Base-by-base conservation (phyloP, 2,329 filamentous ascomycete genomes). In the Phoma sp. region DNA sequence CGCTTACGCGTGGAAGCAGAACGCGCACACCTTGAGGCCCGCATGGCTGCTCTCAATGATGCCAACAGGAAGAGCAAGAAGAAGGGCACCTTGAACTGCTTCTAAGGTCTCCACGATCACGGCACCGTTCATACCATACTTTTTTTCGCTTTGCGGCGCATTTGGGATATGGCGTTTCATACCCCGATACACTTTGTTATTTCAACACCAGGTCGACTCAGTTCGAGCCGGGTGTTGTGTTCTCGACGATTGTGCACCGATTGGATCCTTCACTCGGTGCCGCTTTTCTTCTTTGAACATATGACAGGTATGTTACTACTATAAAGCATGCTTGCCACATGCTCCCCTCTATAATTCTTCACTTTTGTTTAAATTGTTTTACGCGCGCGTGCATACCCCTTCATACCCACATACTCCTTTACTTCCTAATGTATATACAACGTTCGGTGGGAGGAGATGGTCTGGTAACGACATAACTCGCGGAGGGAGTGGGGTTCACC, bases 21-120 rank as follows among this genome's bases (percentile, higher is more conserved):
- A 36, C 84, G 90, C 47, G 90, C 89, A 32, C 91, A 96, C 69
- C 84, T 99, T 21, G 93, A 99, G 78, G 92, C 96, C 80, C 86
- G 93, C 51, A 99, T 82, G 80, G 73, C 72, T 39, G 77, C 78
- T 49, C 74, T 99, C 87, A 92, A 93, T 69, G 88, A 90, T 53
- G 89, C 95, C 74, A 93, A 88, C 77, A 89, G 90, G 80, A 95
- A 96, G 58, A 96, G 93, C 84, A 93, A 96, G 78, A 93, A 96
- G 78, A 96, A 96, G 84, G 87, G 89, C 69, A 93, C 90, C 64
- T 84, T 99, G 77, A 98, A 97, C 81, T 99, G 95, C 84, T 99
- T 99, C 82, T 97, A 92, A 62, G 30, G 43, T 42, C 42, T 36
- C 37, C 34, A 46, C 21, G 11, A 33, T 21, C 23, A 42, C 49